phyloP scores from a whole-genome alignment of 345 rosid species.

The Gynandropsis gynandra region DNA sequence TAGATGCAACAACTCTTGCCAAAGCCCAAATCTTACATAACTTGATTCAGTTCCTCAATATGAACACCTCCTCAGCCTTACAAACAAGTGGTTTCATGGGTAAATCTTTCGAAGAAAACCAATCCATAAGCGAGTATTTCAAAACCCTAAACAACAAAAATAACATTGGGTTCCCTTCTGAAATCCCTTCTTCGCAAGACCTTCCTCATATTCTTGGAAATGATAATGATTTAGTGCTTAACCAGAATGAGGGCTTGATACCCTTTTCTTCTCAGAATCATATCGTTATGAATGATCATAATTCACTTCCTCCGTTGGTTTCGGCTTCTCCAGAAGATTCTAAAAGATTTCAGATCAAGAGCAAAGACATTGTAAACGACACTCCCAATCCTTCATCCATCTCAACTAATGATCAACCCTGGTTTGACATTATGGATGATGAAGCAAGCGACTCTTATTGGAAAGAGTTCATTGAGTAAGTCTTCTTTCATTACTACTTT shows the following conservation, averaged over 20 bases:
- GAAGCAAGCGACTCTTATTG: conserved; percentile 46
- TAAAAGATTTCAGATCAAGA: conserved; percentile 20
- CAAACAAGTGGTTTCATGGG: conserved; percentile 29
- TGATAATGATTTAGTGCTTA: conserved; percentile 22
- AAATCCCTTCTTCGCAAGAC: conserved; percentile 27
- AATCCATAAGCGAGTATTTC: background rate
- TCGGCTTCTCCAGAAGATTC: conserved; percentile 36
- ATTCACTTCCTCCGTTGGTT: conserved; percentile 39
- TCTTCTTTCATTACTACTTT: too few species aligned
- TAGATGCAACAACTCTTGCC: conserved; percentile 49
- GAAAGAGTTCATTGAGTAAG: conserved; percentile 58
- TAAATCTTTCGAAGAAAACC: conserved; percentile 26
- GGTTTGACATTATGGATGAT: conserved; percentile 35
- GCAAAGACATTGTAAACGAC: conserved; percentile 17
- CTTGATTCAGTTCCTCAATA: conserved; percentile 37
- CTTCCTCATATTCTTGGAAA: conserved; percentile 27
- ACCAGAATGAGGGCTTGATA: conserved; percentile 22
- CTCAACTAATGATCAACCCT: conserved; percentile 35
- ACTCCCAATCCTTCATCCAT: conserved; percentile 48
- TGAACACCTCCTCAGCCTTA: conserved; percentile 20
- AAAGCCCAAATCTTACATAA: conserved; percentile 45
- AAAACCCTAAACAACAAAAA: background rate
- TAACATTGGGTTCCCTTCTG: conserved; percentile 13
- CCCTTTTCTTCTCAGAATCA: conserved; percentile 18
- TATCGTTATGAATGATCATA: conserved; percentile 10